Base-by-base conservation (phyloP, 495 filamentous ascomycete genomes). In the Parachaetomium inaequale region DNA sequence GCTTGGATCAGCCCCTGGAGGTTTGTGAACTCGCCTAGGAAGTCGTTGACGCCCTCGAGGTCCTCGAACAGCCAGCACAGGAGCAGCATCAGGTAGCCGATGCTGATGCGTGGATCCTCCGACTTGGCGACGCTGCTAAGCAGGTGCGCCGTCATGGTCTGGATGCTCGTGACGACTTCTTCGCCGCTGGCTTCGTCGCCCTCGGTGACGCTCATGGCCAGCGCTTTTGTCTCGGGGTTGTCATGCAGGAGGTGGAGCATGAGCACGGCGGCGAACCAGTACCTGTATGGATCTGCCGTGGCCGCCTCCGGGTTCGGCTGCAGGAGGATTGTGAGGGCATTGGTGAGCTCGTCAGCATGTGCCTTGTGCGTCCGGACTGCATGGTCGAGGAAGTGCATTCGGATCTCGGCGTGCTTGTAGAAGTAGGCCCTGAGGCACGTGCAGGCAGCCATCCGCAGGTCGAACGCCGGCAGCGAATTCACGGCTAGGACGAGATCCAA, bases 341-440 rank as follows among this genome's bases (percentile, higher is more conserved):
- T 98, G n/a, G 93, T 90, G 1, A 90, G 89, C 63, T 91, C 87
- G 73, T 94, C 86, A 34, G 87, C 84, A 28, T 90, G 90, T 56
- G 87, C 85, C 23, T 81, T 75, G 72, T 98, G 90, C 1, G 93
- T 91, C 54, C 92, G 88, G 62, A 98, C 96, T 1, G 95, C 94
- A 63, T 94, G 85, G 34, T 85, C 80, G 26, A 98, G 80, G 61
- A 98, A 96, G 75, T 96, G 92, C 46, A 85, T 74, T 29, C 88
- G 86, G 56, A 98, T 93, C 49, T 86, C 85, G 26, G 84, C 70
- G 70, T 96, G 91, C 50, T 87, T 84, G 67, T 80, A 86, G 66
- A 96, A 90, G 75, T 98, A 98, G 1, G 95, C 93, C 72, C 95
- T 89, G 53, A 98, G 86, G 64, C 93, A 95, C 68, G 93, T 86